phyloP scores from a whole-genome alignment of 192 early-diverging fungal species.

The Entomortierella parvispora region DNA sequence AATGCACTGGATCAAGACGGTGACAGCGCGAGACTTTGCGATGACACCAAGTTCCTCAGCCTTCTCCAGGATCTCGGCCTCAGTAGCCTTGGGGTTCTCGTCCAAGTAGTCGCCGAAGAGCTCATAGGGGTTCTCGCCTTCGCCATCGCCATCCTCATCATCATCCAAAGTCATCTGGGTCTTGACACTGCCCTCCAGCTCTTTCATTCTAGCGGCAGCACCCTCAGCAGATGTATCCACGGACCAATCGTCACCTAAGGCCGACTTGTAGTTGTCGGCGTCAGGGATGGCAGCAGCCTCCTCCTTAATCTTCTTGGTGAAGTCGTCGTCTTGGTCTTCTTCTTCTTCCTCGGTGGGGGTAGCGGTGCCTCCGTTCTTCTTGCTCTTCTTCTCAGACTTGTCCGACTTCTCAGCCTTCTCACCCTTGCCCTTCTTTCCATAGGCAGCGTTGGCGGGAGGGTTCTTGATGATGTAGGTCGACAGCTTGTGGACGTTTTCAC shows the following conservation, averaged over 20 bases:
- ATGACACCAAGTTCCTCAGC: conserved; percentile 79
- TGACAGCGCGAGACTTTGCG: conserved; percentile 81
- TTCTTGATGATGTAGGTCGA: conserved; percentile 92
- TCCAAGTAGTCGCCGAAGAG: conserved; percentile 80
- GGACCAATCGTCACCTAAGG: conserved; percentile 81
- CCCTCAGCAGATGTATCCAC: conserved; percentile 85
- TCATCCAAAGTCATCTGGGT: conserved; percentile 57
- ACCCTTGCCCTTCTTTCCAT: conserved; percentile 40
- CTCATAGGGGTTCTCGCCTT: conserved; percentile 76
- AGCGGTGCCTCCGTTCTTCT: conserved; percentile 52
- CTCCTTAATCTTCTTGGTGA: conserved; percentile 73
- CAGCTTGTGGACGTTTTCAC: conserved; percentile 91
- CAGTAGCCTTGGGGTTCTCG: conserved; percentile 63
- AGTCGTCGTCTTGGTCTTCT: conserved; percentile 70
- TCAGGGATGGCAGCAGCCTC: conserved; percentile 73
- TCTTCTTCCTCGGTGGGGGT: conserved; percentile 57
- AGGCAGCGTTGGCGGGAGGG: conserved; percentile 72
- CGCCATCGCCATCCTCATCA: conserved; percentile 69
- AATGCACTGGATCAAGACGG: conserved; percentile 85
- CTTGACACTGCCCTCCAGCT: conserved; percentile 63
- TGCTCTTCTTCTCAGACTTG: conserved; percentile 63
- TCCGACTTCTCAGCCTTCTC: conserved; percentile 63
- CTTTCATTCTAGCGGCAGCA: conserved; percentile 77
- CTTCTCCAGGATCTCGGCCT: conserved; percentile 80
- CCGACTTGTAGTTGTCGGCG: conserved; percentile 61